These are phyloP conservation scores for Blastocystis sp. DNA, from an alignment of 352 stramenopile genomes.

Conservation along the genomic window DNA sequence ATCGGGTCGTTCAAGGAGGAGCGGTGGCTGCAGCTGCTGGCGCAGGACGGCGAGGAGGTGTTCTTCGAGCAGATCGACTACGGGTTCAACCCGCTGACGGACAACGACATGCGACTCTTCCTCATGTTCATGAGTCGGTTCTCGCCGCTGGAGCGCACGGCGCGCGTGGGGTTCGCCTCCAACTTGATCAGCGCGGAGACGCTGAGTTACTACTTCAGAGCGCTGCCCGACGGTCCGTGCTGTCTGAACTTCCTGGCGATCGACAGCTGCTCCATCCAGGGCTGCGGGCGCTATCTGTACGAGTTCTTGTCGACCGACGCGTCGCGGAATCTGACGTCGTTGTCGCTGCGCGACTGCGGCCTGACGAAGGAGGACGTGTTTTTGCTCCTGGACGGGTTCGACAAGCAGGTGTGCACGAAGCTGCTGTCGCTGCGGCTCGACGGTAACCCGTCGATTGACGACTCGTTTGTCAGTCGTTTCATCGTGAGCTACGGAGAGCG, in stretches of 20 bases:
- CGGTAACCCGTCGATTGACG: slow-evolving; percentile 34
- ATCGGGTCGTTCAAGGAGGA: slow-evolving; percentile 40
- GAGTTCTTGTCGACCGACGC: slow-evolving; percentile 2
- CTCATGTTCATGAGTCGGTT: slow-evolving; percentile 64
- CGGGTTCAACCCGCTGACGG: slow-evolving; percentile 49
- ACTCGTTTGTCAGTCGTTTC: slow-evolving; percentile 27
- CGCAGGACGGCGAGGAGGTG: slow-evolving; percentile 19
- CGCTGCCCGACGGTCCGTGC: slow-evolving; percentile 15
- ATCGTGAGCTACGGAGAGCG: slow-evolving; percentile 1
- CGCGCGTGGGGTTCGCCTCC: slow-evolving; percentile 14
- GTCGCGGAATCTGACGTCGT: slow-evolving; percentile 15
- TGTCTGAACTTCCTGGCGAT: slow-evolving; percentile 25
- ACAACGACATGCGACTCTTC: slow-evolving; percentile 55
- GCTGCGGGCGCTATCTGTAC: background rate
- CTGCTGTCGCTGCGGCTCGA: slow-evolving; percentile 41
- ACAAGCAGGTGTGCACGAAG: slow-evolving; percentile 15
- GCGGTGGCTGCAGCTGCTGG: slow-evolving; percentile 25
- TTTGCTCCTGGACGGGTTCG: slow-evolving; percentile 41
- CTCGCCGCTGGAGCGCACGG: slow-evolving; percentile 7
- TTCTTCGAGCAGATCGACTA: slow-evolving; percentile 59
- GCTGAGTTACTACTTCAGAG: slow-evolving; percentile 50
- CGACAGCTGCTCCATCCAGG: slow-evolving; percentile 35
- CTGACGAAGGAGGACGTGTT: slow-evolving; percentile 39
- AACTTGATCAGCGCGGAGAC: slow-evolving; percentile 49
- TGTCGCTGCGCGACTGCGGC: slow-evolving; percentile 60